These are phyloP conservation scores for Suillus plorans DNA, from an alignment of 768 basidiomycete species.

Conservation along the genomic window DNA sequence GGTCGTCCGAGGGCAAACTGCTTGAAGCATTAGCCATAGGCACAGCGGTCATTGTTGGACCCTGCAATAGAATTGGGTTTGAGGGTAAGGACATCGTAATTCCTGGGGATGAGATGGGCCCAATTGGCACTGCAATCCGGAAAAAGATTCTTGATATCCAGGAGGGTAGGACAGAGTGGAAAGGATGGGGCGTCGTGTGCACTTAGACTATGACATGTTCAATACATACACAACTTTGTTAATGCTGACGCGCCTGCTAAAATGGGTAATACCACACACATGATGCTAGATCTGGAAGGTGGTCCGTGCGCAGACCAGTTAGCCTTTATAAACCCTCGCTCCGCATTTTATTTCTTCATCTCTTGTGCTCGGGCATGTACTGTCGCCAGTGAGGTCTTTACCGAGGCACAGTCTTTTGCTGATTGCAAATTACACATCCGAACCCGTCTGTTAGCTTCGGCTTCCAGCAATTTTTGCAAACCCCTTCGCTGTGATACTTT, in stretches of 20 bases:
- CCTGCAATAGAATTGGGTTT: constrained; percentile 74
- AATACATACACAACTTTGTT: too few species aligned
- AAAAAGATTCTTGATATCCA: constrained; percentile 76
- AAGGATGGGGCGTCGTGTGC: constrained; percentile 62
- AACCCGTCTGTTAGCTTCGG: constrained; percentile 89
- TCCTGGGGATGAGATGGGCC: constrained; percentile 51
- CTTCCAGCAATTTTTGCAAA: constrained; percentile 85
- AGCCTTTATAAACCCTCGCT: constrained; percentile 39
- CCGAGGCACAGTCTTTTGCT: constrained; percentile 93
- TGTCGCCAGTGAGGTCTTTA: constrained; percentile 95
- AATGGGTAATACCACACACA: not conserved
- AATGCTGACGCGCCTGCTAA: not conserved
- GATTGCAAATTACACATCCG: constrained; percentile 97
- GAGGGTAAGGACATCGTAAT: constrained; percentile 61
- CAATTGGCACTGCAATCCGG: constrained; percentile 68
- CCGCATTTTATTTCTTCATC: constrained; percentile 41
- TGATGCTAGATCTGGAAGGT: not conserved
- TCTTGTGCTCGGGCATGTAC: constrained; percentile 96
- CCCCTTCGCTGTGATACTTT: not conserved
- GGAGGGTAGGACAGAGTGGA: constrained; percentile 60
- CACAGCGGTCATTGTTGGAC: constrained; percentile 76
- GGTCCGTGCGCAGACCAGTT: constrained; percentile 51
- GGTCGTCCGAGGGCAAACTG: constrained; percentile 57
- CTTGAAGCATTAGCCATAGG: constrained; percentile 86
- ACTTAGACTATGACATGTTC: not conserved